Percentiles rank a stretch among this genome's conserved stretches.
phyloP scores from a whole-genome alignment of 345 rosid species.

The Lenwebbia sp. region DNA sequence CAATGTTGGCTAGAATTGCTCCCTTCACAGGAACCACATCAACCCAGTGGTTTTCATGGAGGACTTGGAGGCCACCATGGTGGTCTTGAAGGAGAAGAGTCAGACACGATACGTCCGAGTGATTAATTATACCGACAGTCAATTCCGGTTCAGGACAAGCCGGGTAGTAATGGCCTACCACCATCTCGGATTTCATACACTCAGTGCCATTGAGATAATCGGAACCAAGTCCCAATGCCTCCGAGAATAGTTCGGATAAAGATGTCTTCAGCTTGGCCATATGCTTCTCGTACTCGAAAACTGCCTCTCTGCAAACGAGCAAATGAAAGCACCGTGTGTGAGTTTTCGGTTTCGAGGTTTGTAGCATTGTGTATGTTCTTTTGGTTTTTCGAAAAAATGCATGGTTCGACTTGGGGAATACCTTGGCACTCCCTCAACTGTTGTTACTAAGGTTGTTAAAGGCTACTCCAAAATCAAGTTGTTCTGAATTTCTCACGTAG shows the following conservation, averaged over 20 bases:
- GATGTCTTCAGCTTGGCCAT: conserved; percentile 11
- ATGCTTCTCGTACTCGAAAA: conserved; percentile 19
- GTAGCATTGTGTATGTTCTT: not conserved
- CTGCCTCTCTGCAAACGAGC: conserved; percentile 19
- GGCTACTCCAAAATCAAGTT: not conserved
- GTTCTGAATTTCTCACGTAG: not conserved
- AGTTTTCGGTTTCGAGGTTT: not conserved
- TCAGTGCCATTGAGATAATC: conserved; percentile 19
- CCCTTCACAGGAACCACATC: conserved; percentile 26
- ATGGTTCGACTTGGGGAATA: not conserved
- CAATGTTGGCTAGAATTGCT: conserved; percentile 33
- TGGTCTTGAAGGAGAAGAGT: conserved; percentile 39
- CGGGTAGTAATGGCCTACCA: conserved; percentile 38
- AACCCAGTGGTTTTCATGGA: conserved; percentile 26
- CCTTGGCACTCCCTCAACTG: not conserved
- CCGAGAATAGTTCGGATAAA: conserved; percentile 23
- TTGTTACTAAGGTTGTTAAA: not conserved
- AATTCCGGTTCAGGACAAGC: conserved; percentile 39
- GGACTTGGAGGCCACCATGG: conserved; percentile 37
- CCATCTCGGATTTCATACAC: conserved; percentile 35
- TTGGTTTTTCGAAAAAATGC: not conserved
- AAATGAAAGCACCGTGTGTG: not conserved
- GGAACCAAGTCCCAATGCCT: conserved; percentile 26
- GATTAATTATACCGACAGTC: conserved; percentile 29
- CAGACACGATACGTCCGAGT: conserved; percentile 32